Conservation (phyloP, 1,284 basidiomycete genomes). For the Sanguinoderma infundibulare region DNA sequence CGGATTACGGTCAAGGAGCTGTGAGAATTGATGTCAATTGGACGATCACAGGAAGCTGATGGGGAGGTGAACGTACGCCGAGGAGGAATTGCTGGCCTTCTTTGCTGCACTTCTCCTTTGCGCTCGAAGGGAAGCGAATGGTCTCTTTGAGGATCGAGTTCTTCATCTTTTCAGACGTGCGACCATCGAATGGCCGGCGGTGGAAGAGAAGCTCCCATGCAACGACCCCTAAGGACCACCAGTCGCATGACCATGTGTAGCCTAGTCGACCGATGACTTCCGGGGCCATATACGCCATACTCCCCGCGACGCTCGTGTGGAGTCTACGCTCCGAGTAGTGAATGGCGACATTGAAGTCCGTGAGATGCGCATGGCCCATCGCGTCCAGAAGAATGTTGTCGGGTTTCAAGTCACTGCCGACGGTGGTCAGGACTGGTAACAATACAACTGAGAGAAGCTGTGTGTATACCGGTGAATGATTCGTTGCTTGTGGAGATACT, state of each 20-base stretch:
- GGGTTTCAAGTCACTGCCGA: conserved; percentile 87
- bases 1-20: conserved; percentile 89
- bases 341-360: conserved; percentile 98
- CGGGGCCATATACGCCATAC: conserved; percentile 99
- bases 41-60: conserved; percentile 13
- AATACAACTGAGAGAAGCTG: neutral
- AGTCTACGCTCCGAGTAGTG: conserved; percentile 89
- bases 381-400: conserved; percentile 96
- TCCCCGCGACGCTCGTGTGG: conserved; percentile 92
- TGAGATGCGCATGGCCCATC: conserved; percentile 92
- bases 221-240: conserved; percentile 94
- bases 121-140: conserved; percentile 66
- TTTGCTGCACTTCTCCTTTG: conserved; percentile 40
- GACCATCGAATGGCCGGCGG: conserved; percentile 88
- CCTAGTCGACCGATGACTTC: conserved; percentile 81
- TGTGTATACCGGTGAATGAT: conserved; percentile 90
- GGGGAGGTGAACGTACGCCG: conserved; percentile 47
- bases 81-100: conserved; percentile 44
- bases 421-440: conserved; percentile 38
- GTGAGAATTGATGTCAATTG: conserved; percentile 22
- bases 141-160: conserved; percentile 78
- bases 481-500: conserved; percentile 88
- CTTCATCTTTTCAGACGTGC: conserved; percentile 84
- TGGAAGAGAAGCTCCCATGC: conserved; percentile 90
- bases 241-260: conserved; percentile 91